Base-by-base conservation (phyloP, 2,329 filamentous ascomycete genomes). In the Xylariaceae sp. region DNA sequence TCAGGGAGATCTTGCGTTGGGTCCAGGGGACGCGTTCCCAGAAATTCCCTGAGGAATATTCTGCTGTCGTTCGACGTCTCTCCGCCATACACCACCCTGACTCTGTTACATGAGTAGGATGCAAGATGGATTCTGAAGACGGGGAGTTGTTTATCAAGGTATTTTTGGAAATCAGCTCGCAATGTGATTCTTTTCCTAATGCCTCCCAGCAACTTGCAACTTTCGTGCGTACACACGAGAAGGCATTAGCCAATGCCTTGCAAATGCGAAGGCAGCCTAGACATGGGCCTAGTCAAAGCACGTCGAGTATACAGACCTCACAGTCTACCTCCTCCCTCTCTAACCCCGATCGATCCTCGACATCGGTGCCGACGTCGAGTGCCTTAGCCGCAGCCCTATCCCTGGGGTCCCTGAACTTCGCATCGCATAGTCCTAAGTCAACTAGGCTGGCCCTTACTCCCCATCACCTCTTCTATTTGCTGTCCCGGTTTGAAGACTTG, bases 161-260 rank as follows among this genome's bases (percentile, higher is more conserved):
- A 81, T 63, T 78, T 35, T 13, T 11, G 10, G 11, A 44, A 47
- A 17, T 57, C 57, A 56, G 61, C 74, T 78, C 62, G 39, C 5
- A 8, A 23, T 45, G 5, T 8, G 35, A 23, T 30, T 34, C 50
- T 8, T 13, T 35, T 47, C 18, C 60, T 68, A 61, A 68, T 63
- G 74, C 62, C 35, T 56, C 45, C 61, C 74, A 97, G 93, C 94
- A 96, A 82, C 83, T 99, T 73, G 92, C 93, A 73, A 88, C 88
- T 77, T 97, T 96, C 77, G 92, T 99, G 76, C 91, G 92, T 64
- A 96, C 92, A 58, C 92, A 99, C 79, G 94, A 99, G 77, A 96
- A 96, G 78, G 93, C 92, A 44, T 84, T 99, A 64, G 94, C 94
- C 72, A 97, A 97, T 78, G 93, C 93, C 69, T 80, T 97, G 64